Conservation (phyloP, 306 rosid genomes). For the Cucumis melo region DNA sequence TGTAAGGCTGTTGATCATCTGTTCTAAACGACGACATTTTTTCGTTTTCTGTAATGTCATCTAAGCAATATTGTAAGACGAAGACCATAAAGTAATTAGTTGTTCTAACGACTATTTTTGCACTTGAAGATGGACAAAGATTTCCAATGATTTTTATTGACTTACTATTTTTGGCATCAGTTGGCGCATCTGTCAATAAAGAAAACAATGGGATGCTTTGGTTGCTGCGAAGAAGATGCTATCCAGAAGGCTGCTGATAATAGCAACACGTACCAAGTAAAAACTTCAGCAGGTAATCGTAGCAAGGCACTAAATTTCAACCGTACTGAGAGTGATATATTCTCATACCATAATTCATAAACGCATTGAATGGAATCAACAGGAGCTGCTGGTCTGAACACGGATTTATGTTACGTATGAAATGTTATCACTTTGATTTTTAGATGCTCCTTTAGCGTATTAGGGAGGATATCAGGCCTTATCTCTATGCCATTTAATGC, state of each 20-base stretch:
- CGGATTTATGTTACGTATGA: background rate
- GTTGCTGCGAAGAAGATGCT: constrained; percentile 64
- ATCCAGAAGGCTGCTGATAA: constrained; percentile 34
- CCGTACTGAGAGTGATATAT: background rate
- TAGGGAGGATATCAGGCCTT: background rate
- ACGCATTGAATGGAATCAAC: background rate
- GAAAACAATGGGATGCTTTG: constrained; percentile 64
- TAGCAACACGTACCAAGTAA: constrained; percentile 41
- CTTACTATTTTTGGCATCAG: background rate
- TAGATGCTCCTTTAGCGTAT: background rate
- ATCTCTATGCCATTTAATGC: background rate
- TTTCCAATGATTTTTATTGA: background rate
- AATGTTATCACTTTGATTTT: background rate
- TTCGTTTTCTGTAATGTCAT: background rate
- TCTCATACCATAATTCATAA: background rate
- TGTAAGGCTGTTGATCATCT: background rate
- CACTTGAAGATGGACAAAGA: background rate
- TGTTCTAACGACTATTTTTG: background rate
- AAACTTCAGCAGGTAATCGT: constrained; percentile 45
- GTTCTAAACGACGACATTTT: background rate
- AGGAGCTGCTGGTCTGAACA: background rate
- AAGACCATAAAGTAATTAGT: background rate
- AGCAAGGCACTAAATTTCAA: background rate
- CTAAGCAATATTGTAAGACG: background rate
- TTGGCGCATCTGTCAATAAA: constrained; percentile 1